Conservation (phyloP, 768 basidiomycete species). For the Russula virescens region DNA sequence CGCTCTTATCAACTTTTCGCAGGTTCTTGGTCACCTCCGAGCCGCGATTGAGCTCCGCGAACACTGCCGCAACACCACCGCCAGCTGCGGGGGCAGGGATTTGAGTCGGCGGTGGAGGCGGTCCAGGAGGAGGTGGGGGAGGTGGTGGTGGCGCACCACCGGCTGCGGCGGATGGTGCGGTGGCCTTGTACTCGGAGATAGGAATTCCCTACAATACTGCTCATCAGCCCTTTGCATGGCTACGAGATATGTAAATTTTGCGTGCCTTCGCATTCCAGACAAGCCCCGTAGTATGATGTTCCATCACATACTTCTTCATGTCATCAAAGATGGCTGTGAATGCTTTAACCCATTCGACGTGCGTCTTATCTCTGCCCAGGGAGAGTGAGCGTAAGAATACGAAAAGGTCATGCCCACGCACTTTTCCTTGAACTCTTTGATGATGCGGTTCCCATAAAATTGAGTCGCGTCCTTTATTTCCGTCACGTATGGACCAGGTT, state of each 20-base stretch:
- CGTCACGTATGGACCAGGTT: conserved; percentile 72
- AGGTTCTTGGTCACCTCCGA: conserved; percentile 85
- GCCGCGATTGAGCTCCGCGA: conserved; percentile 86
- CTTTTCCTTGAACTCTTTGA: conserved; percentile 94
- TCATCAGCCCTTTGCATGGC: background rate
- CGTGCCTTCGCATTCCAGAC: conserved; percentile 80
- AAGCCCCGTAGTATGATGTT: conserved; percentile 82
- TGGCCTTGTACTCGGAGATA: conserved; percentile 47
- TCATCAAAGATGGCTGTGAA: conserved; percentile 70
- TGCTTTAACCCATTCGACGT: conserved; percentile 81
- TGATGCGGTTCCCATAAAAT: conserved; percentile 86
- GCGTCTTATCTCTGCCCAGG: conserved; percentile 65
- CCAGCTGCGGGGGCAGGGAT: conserved; percentile 32
- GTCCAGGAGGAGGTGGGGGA: conserved; percentile 33
- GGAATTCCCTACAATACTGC: conserved; percentile 44
- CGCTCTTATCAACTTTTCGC: conserved; percentile 90
- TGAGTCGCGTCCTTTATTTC: conserved; percentile 81
- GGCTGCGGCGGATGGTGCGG: conserved; percentile 32
- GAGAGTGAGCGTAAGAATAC: background rate
- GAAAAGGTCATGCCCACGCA: conserved; percentile 34
- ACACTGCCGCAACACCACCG: conserved; percentile 71
- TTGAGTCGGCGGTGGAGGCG: conserved; percentile 36
- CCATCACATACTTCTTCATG: conserved; percentile 74
- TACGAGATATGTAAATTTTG: background rate
- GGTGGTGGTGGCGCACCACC: conserved; percentile 45